Percentiles rank a stretch among this genome's conserved stretches.
phyloP scores from a whole-genome alignment of 495 filamentous ascomycete species.

The Xylaria acuta region DNA sequence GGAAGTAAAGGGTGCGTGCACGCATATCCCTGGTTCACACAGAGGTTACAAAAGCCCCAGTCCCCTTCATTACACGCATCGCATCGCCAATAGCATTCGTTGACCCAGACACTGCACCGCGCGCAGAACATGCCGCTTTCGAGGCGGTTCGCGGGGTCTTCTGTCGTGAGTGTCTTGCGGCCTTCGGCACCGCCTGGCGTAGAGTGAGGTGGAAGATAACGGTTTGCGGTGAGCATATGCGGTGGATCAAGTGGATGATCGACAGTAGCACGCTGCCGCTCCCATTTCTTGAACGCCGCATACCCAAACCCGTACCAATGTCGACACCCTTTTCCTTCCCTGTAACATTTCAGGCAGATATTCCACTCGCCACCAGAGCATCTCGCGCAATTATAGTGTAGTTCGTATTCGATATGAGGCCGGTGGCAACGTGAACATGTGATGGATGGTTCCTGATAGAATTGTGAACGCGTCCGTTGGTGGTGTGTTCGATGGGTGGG shows the following conservation, averaged over 20 bases:
- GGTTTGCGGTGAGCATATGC: slow-evolving; percentile 71
- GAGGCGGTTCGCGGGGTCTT: slow-evolving; percentile 70
- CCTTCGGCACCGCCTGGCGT: slow-evolving; percentile 55
- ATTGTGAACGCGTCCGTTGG: slow-evolving; percentile 45
- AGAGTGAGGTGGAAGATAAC: slow-evolving; percentile 65
- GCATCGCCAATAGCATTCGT: slow-evolving; percentile 86
- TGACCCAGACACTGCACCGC: slow-evolving; percentile 71
- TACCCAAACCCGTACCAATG: slow-evolving; percentile 80
- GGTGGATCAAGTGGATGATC: slow-evolving; percentile 52
- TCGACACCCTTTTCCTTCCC: slow-evolving; percentile 72
- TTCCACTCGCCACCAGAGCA: slow-evolving; percentile 76
- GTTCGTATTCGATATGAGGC: slow-evolving; percentile 74
- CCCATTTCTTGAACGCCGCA: slow-evolving; percentile 66
- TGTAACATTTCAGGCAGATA: slow-evolving; percentile 81
- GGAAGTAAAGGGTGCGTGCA: slow-evolving; percentile 82
- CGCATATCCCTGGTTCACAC: slow-evolving; percentile 75
- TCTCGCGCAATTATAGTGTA: slow-evolving; percentile 77
- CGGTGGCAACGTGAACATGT: slow-evolving; percentile 72
- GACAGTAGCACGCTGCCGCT: slow-evolving; percentile 39
- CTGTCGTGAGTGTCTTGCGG: slow-evolving; percentile 60
- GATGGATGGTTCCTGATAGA: slow-evolving; percentile 73
- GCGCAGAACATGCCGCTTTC: slow-evolving; percentile 84
- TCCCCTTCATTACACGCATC: slow-evolving; percentile 83
- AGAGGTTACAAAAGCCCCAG: slow-evolving; percentile 88
- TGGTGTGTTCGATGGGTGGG: slow-evolving; percentile 36